Evolutionary conservation across 305 asterid genomes (phyloP), one percentile per base, ranked within the genome.

Genomic region (Fraxinus platypoda): DNA sequence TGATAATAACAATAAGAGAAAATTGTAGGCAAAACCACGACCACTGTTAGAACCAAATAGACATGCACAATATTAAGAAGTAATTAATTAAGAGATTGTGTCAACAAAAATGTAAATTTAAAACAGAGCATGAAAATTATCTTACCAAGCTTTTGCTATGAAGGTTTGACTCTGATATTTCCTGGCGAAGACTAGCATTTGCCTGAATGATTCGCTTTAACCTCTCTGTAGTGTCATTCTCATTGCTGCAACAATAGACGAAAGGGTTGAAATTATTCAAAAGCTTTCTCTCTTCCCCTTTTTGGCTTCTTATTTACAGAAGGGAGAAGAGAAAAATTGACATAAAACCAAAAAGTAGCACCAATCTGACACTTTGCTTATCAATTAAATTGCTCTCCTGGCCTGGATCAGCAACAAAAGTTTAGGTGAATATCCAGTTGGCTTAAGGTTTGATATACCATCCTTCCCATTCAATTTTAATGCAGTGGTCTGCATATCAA

Each of bases 171-270:
- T 92, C 97, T 70, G 81, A 66, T 57, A 94, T 64, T 77, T 91
- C 96, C 77, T 93, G 90, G 78, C 81, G 88, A 84, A 95, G 92
- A 82, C 84, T 77, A 66, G 97, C 93, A 90, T 95, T 95, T 82
- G 91, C 86, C 77, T 88, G 93, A 82, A 95, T 91, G 78, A 95
- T 94, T 66, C 84, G 89, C 75, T 90, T 91, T 59, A 95, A 91
- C 86, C 97, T 88, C 90, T 91, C 94, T 15, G 98, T 87, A 59
- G 81, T 86, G 89, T 95, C 99, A 86, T 95, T 94, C 92, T 95
- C 99, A 86, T 94, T 95, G 87, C 99, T 95, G 92, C 92, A 90
- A 75, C 81, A 84, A 54, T 79, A 52, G 75, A 21, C 12, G 41
- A 64, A 33, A 52, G 54, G 52, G 64, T 23, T 79, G 76, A 57